Base-by-base conservation (phyloP, 176 grass and related monocot species). In the Chloris gayana region DNA sequence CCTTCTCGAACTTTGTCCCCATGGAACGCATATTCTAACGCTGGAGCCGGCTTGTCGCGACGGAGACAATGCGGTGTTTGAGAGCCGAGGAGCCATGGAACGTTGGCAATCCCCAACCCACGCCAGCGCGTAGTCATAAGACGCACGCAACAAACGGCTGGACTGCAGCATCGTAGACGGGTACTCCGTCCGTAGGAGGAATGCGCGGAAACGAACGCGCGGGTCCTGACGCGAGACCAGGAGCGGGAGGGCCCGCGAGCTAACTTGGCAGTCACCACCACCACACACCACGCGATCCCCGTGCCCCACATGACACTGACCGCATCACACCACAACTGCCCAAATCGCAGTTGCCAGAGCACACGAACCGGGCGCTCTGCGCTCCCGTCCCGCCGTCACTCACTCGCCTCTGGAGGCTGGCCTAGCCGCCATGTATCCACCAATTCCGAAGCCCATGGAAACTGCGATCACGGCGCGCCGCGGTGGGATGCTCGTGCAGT, bases 151-250 rank as follows among this genome's bases (percentile, higher is more conserved):
- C 51, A 50, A 61, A 67, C 49, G 59, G 74, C 67, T 17, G 68
- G 50, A 67, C 49, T 49, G 80, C 59, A 24, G 74, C 49, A 41
- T 47, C 67, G 41, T 3, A 37, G 59, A 29, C 44, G 64, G 63
- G 62, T 50, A 85, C n/a, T n/a, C n/a, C n/a, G n/a, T n/a, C n/a
- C n/a, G 15, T 18, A 54, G 50, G 46, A 49, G 47, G 69, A 12
- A 69, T 56, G 8, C 5, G 22, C 24, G 61, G 76, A 69, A n/a
- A 49, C 19, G 70, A 13, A 69, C 39, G 9, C 6, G n/a, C 25
- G 61, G 76, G 60, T 83, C 86, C 80, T 75, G 57, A 82, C 69
- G 68, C 62, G 69, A 79, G 41, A 84, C 75, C 68, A 88, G 80
- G 80, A 35, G 57, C 41, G 32, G 7, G 4, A 38, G 19, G 66